phyloP scores from a whole-genome alignment of 139 green algal species.

The Chlamydomonas applanata region DNA sequence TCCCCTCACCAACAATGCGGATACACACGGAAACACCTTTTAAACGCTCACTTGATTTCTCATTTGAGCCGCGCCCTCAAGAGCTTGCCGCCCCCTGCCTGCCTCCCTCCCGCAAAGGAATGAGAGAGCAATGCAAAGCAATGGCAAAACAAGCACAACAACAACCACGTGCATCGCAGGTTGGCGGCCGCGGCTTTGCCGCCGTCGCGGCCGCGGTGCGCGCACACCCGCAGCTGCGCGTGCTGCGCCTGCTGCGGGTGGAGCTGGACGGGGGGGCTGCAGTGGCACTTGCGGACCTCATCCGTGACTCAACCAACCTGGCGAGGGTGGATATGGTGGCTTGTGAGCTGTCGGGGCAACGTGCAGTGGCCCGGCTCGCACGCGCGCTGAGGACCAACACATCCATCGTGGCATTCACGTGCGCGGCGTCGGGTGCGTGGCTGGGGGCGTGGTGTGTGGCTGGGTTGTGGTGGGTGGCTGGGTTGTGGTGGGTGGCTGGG shows the following conservation, averaged over 20 bases:
- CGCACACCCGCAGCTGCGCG: background rate
- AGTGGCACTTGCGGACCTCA: background rate
- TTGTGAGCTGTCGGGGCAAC: background rate
- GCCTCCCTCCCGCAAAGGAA: too few relatives aligned
- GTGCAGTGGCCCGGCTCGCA: background rate
- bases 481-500: background rate
- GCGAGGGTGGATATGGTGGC: background rate
- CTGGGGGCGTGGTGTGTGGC: background rate
- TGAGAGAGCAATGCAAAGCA: too few relatives aligned
- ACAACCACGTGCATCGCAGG: background rate
- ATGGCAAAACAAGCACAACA: too few relatives aligned
- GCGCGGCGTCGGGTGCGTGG: background rate
- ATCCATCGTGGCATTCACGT: background rate
- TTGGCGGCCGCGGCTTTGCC: slow-evolving; percentile 1
- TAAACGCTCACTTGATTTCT: too few relatives aligned
- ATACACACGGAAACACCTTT: too few relatives aligned
- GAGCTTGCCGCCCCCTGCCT: too few relatives aligned
- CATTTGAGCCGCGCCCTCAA: too few relatives aligned
- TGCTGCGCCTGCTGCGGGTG: background rate
- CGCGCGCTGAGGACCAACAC: background rate
- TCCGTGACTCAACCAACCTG: background rate
- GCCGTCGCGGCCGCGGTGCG: background rate
- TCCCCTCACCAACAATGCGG: too few relatives aligned
- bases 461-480: too few relatives aligned
- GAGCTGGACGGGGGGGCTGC: background rate